Evolutionary conservation across 2,329 filamentous ascomycete genomes (phyloP), one percentile per base, ranked within the genome.

Genomic region (Pseudogymnoascus sp.): DNA sequence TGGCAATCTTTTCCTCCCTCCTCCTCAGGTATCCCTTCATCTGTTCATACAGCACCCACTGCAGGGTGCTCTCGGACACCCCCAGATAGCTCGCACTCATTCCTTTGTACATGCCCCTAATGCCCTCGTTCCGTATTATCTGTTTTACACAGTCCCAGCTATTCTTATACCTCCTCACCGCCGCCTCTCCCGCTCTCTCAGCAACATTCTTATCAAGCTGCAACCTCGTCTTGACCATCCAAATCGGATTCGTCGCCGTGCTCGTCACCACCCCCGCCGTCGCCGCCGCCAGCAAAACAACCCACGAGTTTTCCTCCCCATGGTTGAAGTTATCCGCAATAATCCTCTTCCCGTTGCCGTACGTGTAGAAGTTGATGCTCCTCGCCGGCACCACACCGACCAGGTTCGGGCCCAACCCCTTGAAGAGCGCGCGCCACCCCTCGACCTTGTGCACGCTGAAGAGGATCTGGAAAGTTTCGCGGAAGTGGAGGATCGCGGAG

Each of bases 31-130:
- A 80, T 24, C 83, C 79, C 81, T 97, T 97, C 81, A 96, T 86
- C 75, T 93, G 89, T 78, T 97, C 93, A 76, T 97, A 97, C 70
- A 97, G 78, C 71, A 96, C 87, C 92, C 92, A 96, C 74, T 97
- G 93, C 70, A 96, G 76, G 4, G 93, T 95, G 68, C 88, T 93
- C 79, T 97, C 93, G 2, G 89, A 88, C 19, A 96, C 91, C 24
- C 93, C 93, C 0, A 97, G 80, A 73, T 97, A 97, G 72, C 90
- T 95, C 35, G 93, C 93, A 68, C 88, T 95, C 77, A 97, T 83
- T 61, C 93, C 93, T 72, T 92, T 90, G 77, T 97, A 97, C 64
- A 97, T 79, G 1, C 92, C 91, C 37, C 83, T 79, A 53, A 96
- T 76, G 0, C 93, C 93, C 74, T 97, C 93, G 65, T 90, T 81